These are phyloP conservation scores for Bruguiera parviflora DNA, from an alignment of 345 rosid genomes.

Conservation along the genomic window DNA sequence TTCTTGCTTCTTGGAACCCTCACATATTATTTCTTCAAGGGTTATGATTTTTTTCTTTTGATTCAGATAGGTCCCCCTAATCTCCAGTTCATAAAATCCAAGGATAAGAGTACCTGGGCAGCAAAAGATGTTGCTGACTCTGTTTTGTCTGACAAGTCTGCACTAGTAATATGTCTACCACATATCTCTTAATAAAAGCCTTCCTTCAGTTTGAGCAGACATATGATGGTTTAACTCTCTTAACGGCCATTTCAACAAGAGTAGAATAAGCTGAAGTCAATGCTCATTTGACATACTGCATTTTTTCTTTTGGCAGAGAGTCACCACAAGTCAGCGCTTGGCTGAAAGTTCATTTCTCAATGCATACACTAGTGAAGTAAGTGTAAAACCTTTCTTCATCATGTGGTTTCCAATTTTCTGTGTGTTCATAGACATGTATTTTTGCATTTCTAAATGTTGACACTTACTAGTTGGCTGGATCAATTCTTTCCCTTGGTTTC, in stretches of 20 bases:
- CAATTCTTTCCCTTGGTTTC: not conserved
- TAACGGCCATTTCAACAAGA: not conserved
- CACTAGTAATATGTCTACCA: conserved; percentile 53
- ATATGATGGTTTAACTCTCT: not conserved
- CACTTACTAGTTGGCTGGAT: not conserved
- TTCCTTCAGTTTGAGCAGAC: conserved; percentile 5
- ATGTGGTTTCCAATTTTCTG: conserved; percentile 1
- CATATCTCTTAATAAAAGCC: conserved; percentile 1
- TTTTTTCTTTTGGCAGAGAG: conserved; percentile 53
- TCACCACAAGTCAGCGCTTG: conserved; percentile 86
- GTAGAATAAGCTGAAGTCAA: not conserved
- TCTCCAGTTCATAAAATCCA: conserved; percentile 58
- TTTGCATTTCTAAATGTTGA: not conserved
- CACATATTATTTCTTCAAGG: conserved; percentile 8
- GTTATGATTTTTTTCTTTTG: conserved; percentile 35
- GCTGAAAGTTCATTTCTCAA: conserved; percentile 89
- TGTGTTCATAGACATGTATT: not conserved
- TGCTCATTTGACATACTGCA: conserved; percentile 19
- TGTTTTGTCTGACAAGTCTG: conserved; percentile 86
- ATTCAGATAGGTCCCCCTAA: conserved; percentile 98
- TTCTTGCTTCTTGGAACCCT: conserved; percentile 6
- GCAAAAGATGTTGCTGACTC: conserved; percentile 94
- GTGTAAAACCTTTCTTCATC: conserved; percentile 21
- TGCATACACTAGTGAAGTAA: conserved; percentile 63
- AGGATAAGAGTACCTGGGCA: conserved; percentile 76